Evolutionary conservation across 345 rosid genomes (phyloP), one percentile per base, ranked within the genome.

Genomic region (Euclidium syriacum): DNA sequence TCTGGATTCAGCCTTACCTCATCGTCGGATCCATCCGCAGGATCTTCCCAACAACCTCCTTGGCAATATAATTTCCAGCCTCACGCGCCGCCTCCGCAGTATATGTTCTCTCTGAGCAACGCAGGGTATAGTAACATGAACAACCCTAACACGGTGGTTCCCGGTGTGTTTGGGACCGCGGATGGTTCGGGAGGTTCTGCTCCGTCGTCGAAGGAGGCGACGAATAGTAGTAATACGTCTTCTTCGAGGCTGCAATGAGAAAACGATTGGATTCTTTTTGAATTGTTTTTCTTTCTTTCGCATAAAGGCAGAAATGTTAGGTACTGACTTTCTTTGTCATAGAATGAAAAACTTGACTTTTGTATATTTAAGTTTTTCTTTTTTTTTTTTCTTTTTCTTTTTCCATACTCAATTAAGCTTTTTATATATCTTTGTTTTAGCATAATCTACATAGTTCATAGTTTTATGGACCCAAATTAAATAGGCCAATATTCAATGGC

Each of bases 301-400:
- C 64, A 57, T 71, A 71, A 64, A 71, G 71, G 75, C 65, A 64
- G 60, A 71, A 64, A 71, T 71, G 75, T 72, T 71, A 71, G 75
- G 75, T 71, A 64, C 75, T 71, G 75, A 71, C 75, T 64, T 71
- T 64, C 65, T 64, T 71, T 57, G 65, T 50, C 70, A 48, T 57
- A 50, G 75, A 41, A 71, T 57, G 75, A 72, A 58, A 64, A 50
- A 38, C 65, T 72, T 72, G 75, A 64, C 71, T 69, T 64, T 53
- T 71, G 71, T 64, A 42, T 33, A 64, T 71, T 38, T 40, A 55
- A 9, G 35, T 35, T 52, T 26, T 68, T 10, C 35, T 30, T 54
- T 4, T 9, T 18, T 1, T 10, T 18, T 4, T 44, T 18, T 18
- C 12, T 18, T 44, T 44, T 41, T 41, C 4, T 18, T 4, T 42